phyloP scores from a whole-genome alignment of 2,329 filamentous ascomycete genomes.

The Fusarium chlamydosporum region DNA sequence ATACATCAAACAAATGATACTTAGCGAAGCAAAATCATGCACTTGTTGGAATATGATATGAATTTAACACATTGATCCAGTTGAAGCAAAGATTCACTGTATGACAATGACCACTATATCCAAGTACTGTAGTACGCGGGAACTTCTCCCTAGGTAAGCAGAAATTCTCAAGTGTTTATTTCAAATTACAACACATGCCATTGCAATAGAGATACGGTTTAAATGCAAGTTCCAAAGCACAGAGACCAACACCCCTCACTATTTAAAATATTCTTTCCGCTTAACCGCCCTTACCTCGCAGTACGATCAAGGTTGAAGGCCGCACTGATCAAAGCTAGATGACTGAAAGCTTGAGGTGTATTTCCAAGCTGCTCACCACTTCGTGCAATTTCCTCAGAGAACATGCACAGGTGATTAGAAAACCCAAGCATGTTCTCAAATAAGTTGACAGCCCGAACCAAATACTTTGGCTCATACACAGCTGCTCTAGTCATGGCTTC shows the following conservation, averaged over 20 bases:
- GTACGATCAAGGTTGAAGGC: constrained; percentile 80
- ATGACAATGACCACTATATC: too few relatives aligned
- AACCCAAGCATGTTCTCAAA: constrained; percentile 85
- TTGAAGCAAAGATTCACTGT: too few relatives aligned
- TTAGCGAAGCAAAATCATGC: not conserved
- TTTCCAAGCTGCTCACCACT: constrained; percentile 84
- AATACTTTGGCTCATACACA: constrained; percentile 75
- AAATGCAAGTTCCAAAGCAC: too few relatives aligned
- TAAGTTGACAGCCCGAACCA: constrained; percentile 73
- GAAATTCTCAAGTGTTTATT: too few relatives aligned
- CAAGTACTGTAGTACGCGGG: too few relatives aligned
- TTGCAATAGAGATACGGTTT: too few relatives aligned
- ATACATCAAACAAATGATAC: not conserved
- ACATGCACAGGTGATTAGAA: constrained; percentile 82
- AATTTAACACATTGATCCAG: not conserved
- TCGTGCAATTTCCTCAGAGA: constrained; percentile 82
- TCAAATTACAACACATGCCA: too few relatives aligned
- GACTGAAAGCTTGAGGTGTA: constrained; percentile 83
- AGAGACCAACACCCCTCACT: too few relatives aligned
- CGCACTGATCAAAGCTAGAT: constrained; percentile 81
- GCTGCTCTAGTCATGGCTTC: constrained; percentile 80
- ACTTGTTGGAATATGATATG: not conserved
- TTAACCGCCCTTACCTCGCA: constrained; percentile 24
- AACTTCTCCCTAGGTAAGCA: too few relatives aligned
- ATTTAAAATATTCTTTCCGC: not conserved